Conservation (phyloP, 768 basidiomycete genomes). For the Suillus variegatus region DNA sequence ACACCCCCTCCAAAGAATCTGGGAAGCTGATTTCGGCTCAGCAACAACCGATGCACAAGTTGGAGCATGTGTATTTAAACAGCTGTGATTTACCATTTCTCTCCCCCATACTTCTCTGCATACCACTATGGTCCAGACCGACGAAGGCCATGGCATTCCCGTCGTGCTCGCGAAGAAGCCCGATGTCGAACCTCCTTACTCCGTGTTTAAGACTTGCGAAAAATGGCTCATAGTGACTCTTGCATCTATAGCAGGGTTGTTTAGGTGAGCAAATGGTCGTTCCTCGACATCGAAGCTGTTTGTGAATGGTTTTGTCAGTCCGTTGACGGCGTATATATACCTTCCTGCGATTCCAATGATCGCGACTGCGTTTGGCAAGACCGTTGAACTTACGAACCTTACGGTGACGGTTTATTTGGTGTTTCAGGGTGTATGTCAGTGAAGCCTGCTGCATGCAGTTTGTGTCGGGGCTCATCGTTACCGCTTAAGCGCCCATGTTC, state of each 20-base stretch:
- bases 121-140: not conserved
- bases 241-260: constrained; percentile 56
- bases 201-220: constrained; percentile 50
- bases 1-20: not conserved
- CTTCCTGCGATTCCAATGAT: no score
- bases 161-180: not conserved
- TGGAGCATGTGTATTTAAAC: not conserved
- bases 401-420: constrained; percentile 66
- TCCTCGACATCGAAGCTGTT: not conserved
- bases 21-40: not conserved
- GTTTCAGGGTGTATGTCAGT: constrained; percentile 33
- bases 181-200: constrained; percentile 28
- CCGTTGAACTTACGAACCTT: constrained; percentile 71
- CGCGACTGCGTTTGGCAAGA: no score
- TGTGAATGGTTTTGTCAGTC: constrained; percentile 34
- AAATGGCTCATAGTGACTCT: constrained; percentile 67
- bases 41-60: not conserved
- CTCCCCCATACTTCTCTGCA: not conserved
- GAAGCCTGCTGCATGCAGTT: not conserved
- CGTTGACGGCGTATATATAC: no score
- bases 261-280: constrained; percentile 44
- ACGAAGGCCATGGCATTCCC: not conserved
- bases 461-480: not conserved
- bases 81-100: not conserved
- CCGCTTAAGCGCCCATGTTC: constrained; percentile 50